Percentiles rank a stretch among this genome's conserved stretches.
These are phyloP conservation scores for Cicer cuneatum DNA, from an alignment of 306 rosid genomes.

Conservation along the genomic window DNA sequence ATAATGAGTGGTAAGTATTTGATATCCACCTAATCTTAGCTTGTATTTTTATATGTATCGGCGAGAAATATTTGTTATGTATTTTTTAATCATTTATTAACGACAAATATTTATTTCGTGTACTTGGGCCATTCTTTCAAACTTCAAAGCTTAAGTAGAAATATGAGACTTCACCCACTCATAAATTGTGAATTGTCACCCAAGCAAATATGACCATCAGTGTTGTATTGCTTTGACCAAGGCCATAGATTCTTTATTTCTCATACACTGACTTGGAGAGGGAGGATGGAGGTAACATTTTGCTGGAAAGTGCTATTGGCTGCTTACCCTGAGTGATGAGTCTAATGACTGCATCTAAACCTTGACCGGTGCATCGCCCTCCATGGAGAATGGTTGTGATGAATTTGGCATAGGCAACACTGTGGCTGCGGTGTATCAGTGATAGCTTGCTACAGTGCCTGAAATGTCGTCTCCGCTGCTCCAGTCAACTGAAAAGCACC, in stretches of 20 bases:
- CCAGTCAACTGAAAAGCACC: not conserved
- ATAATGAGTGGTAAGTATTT: too few species aligned
- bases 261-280: not conserved
- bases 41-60: too few species aligned
- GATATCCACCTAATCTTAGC: too few species aligned
- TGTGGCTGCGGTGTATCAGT: not conserved
- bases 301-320: not conserved
- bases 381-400: not conserved
- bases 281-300: not conserved
- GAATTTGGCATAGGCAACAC: not conserved
- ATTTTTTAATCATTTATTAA: too few species aligned
- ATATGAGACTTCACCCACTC: not conserved
- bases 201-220: not conserved
- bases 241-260: not conserved
- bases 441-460: not conserved
- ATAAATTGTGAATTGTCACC: not conserved
- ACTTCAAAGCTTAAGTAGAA: constrained; percentile 2
- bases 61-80: too few species aligned
- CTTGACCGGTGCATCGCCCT: not conserved
- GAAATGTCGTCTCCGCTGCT: not conserved
- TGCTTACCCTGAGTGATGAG: not conserved
- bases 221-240: constrained; percentile 2
- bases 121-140: not conserved
- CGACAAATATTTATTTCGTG: too few species aligned
- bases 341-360: not conserved